Conservation (phyloP, 1,284 basidiomycete genomes). For the Athelia sp. region DNA sequence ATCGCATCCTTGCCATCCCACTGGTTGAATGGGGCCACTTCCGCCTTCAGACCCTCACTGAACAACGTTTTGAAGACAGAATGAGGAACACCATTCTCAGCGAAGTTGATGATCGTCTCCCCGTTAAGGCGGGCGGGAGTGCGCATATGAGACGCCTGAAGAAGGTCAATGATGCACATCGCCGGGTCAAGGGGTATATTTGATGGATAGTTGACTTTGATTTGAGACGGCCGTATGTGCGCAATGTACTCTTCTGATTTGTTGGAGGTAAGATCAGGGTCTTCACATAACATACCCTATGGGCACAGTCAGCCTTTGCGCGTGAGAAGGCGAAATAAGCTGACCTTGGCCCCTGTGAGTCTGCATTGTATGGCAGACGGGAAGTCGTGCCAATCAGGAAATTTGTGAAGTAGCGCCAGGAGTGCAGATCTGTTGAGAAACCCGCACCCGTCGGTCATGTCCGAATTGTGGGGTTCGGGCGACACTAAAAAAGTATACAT, state of each 20-base stretch:
- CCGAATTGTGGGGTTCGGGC: slow-evolving; percentile 27
- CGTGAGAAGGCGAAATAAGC: not conserved
- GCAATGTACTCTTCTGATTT: slow-evolving; percentile 25
- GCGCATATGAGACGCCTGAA: slow-evolving; percentile 37
- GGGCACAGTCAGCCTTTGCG: too few relatives aligned
- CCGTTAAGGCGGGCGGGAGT: slow-evolving; percentile 31
- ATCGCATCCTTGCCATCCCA: not conserved
- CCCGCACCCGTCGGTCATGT: slow-evolving; percentile 54
- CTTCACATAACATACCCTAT: slow-evolving; percentile 40
- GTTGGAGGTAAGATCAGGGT: slow-evolving; percentile 22
- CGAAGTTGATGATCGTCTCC: slow-evolving; percentile 40
- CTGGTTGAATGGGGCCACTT: not conserved
- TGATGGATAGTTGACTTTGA: slow-evolving; percentile 42
- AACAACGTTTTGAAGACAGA: not conserved
- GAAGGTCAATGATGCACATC: slow-evolving; percentile 41
- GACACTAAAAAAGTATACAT: too few relatives aligned
- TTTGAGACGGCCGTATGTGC: slow-evolving; percentile 41
- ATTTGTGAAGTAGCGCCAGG: slow-evolving; percentile 23
- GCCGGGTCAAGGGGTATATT: slow-evolving; percentile 28
- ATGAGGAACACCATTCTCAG: slow-evolving; percentile 1
- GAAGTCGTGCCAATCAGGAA: slow-evolving; percentile 31
- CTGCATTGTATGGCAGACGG: slow-evolving; percentile 48
- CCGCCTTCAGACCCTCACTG: not conserved
- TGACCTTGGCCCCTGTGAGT: slow-evolving; percentile 39
- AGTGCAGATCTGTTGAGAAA: slow-evolving; percentile 36